phyloP scores from a whole-genome alignment of 169 alveolate species.

The Theileria sp. region DNA sequence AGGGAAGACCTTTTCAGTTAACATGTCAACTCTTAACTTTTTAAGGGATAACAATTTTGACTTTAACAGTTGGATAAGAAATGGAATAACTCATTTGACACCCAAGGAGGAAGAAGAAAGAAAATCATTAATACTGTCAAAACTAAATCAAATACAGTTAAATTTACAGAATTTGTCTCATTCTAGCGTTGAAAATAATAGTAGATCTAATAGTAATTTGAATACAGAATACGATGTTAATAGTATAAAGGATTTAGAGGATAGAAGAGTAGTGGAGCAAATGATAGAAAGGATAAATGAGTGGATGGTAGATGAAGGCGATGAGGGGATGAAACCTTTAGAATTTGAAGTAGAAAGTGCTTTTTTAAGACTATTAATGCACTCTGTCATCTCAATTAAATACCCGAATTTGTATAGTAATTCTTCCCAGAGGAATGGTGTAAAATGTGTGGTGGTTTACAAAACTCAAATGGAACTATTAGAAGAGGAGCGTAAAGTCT shows the following conservation, averaged over 20 bases:
- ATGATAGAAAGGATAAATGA: constrained; percentile 55
- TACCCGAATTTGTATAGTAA: constrained; percentile 78
- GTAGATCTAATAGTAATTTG: constrained; percentile 13
- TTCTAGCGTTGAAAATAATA: background rate
- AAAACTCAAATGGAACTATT: constrained; percentile 75
- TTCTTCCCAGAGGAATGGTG: constrained; percentile 72
- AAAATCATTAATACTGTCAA: constrained; percentile 59
- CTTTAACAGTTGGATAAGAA: constrained; percentile 81
- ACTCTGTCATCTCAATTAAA: constrained; percentile 80
- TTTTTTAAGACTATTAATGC: constrained; percentile 80
- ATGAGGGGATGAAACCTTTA: constrained; percentile 50
- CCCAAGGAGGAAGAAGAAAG: constrained; percentile 76
- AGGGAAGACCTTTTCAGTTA: constrained; percentile 73
- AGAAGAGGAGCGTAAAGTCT: constrained; percentile 62
- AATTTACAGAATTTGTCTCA: background rate
- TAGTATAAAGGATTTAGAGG: constrained; percentile 71
- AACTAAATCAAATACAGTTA: constrained; percentile 36
- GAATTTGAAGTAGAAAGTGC: constrained; percentile 82
- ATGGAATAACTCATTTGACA: constrained; percentile 78
- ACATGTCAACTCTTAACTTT: constrained; percentile 76
- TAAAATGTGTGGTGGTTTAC: constrained; percentile 69
- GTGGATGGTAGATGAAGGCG: constrained; percentile 41
- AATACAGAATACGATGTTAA: constrained; percentile 31
- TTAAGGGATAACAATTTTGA: constrained; percentile 82
- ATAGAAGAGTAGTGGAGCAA: constrained; percentile 65